Evolutionary conservation across 202 grass and related monocot genomes (phyloP).

Genomic region (Setaria italica): DNA sequence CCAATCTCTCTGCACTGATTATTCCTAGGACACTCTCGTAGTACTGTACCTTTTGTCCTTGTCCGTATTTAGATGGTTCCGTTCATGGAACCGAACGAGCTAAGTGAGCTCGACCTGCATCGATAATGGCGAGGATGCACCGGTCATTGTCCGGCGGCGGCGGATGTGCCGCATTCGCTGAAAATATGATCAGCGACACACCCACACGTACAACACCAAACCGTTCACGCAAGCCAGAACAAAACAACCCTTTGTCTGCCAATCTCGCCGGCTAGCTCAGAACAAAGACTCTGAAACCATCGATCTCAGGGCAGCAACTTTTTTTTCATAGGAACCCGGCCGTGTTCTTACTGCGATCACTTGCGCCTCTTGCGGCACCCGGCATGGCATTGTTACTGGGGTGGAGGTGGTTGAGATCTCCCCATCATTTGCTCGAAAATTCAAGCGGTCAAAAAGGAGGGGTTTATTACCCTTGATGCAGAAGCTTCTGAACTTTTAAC

Average conservation of each 20-base stretch:
- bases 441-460: conserved; percentile 37
- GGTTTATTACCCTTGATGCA: conserved; percentile 1
- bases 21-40: background rate
- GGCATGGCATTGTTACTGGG: background rate
- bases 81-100: background rate
- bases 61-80: background rate
- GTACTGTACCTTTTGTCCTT: background rate
- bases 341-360: background rate
- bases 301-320: background rate
- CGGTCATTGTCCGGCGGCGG: background rate
- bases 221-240: background rate
- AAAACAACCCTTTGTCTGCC: background rate
- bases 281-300: background rate
- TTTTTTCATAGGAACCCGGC: background rate
- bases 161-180: background rate
- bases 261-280: background rate
- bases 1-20: background rate
- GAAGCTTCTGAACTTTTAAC: conserved; percentile 2
- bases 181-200: background rate
- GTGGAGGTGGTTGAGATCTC: conserved; percentile 22
- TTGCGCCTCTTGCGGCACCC: background rate
- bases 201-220: background rate
- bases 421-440: background rate
- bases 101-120: background rate
- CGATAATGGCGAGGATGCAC: background rate